Evolutionary conservation across 2,329 filamentous ascomycete species (phyloP), one percentile per base, ranked within the genome.

Genomic region (Fusarium piperis): DNA sequence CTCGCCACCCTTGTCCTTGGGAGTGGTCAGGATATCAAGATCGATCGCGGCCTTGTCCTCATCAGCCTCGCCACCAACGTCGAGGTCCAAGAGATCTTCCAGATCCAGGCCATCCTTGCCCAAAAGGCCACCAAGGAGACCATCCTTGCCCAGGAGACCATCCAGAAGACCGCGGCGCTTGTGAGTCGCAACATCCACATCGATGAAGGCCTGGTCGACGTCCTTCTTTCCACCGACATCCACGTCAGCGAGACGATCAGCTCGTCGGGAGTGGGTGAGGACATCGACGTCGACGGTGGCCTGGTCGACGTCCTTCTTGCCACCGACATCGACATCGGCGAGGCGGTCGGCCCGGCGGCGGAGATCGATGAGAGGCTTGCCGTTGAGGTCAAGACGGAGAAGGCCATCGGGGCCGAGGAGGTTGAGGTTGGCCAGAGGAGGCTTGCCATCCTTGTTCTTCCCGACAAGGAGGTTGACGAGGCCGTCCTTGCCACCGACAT

Each of bases 21-120:
- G 41, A 12, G 59, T 44, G 18, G 59, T 63, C 18, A 67, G 39
- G n/a, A 69, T 23, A 30, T 66, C 63, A 30, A 67, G 28, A 26
- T 72, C 67, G 39, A 69, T 67, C 35, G 36, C 20, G 39, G 57
- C 41, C 16, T 69, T 13, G 18, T 71, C 38, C 10, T 70, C 46
- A 36, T 71, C 60, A 20, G 61, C 38, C 48, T 71, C 33, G 26
- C 69, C 71, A 39, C 63, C 63, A 60, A 75, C 59, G 4, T 73
- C 35, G 12, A 72, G 32, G 28, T 70, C 57, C 30, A 70, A 26
- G 26, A 68, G 59, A 6, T 51, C 26, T 1, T 51, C 33, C 4
- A 52, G 30, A 18, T 32, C 3, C 8, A 68, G 36, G 3, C 55
- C 23, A 20, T 59, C 38, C 16, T 48, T 3, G 15, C 26, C 26